Evolutionary conservation across 2,329 filamentous ascomycete genomes (phyloP), one percentile per base, ranked within the genome.

Genomic region (Daldinia eschscholtzii): DNA sequence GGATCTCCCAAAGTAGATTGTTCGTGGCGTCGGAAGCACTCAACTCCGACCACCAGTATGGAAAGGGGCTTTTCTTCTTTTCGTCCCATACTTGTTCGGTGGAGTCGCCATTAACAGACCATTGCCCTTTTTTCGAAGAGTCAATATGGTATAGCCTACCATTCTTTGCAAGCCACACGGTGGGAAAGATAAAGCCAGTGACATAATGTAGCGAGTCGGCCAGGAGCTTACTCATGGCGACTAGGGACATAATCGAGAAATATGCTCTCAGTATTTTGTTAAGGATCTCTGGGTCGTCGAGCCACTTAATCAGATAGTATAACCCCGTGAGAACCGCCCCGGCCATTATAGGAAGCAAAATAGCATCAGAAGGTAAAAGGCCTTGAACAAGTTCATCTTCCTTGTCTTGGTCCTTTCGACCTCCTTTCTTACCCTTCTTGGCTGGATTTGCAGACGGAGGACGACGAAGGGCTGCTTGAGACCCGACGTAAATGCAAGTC

Each of bases 261-360:
- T 98, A 98, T 76, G 87, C 89, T 42, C 92, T 91, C 23, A 98
- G 83, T 42, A 97, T 87, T 80, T 91, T 92, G 82, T 95, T 98
- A 75, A 98, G 81, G 23, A 97, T 83, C 10, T 89, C 85, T 0
- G 94, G 91, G 75, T 97, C 93, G 72, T 95, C 85, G 62, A 98
- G 87, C 87, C 91, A 96, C 79, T 97, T 93, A 77, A 98, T 93
- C 67, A 97, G 84, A 74, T 94, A 91, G 82, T 98, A 98, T 12
- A 98, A 84, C 4, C 89, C 89, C 46, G 89, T 86, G 7, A 98
- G 87, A 1, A 91, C 89, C 9, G 84, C 76, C 1, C 90, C 93
- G 5, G 94, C 94, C 61, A 94, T 83, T 35, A 98, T 73, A 1
- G 95, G 96, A 70, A 98, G 92, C 74, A 97, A 80, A 72, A 98